A percentile compares a stretch with the other conserved stretches of the same genome.
phyloP scores from a whole-genome alignment of 176 grass and related monocot genomes.

The Avena eriantha region DNA sequence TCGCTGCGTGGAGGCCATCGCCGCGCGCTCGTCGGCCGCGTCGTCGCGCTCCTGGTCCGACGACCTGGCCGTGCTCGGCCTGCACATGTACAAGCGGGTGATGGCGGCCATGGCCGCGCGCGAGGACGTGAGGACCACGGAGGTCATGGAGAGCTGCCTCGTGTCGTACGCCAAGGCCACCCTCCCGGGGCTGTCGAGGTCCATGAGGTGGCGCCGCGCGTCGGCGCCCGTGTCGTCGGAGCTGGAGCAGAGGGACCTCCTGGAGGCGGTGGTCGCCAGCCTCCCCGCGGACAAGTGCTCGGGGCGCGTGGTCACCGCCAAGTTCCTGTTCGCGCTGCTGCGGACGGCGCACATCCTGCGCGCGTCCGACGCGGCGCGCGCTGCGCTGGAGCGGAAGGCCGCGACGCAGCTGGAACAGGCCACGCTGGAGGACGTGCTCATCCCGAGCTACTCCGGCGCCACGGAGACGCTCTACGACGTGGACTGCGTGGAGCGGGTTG shows the following conservation, averaged over 20 bases:
- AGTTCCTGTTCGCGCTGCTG: slow-evolving; percentile 74
- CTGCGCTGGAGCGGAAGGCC: slow-evolving; percentile 71
- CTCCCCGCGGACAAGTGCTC: slow-evolving; percentile 56
- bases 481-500: slow-evolving; percentile 73
- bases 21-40: slow-evolving; percentile 57
- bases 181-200: slow-evolving; percentile 85
- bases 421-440: slow-evolving; percentile 77
- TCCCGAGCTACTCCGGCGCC: slow-evolving; percentile 79
- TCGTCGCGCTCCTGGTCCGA: slow-evolving; percentile 66
- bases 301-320: slow-evolving; percentile 59
- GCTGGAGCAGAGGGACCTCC: slow-evolving; percentile 75
- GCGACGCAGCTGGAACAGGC: slow-evolving; percentile 73
- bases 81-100: slow-evolving; percentile 81
- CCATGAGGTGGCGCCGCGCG: slow-evolving; percentile 57
- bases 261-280: slow-evolving; percentile 78
- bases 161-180: slow-evolving; percentile 77
- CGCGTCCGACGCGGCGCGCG: slow-evolving; percentile 49
- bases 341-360: slow-evolving; percentile 78
- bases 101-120: slow-evolving; percentile 71
- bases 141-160: slow-evolving; percentile 74
- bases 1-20: slow-evolving; percentile 80
- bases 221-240: slow-evolving; percentile 72
- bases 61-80: slow-evolving; percentile 66
- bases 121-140: slow-evolving; percentile 45
- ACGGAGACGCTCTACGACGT: slow-evolving; percentile 88